A percentile compares a stretch with the other conserved stretches of the same genome.
These are phyloP conservation scores for Candida smagusa DNA, from an alignment of 1,139 yeast species.

Conservation along the genomic window DNA sequence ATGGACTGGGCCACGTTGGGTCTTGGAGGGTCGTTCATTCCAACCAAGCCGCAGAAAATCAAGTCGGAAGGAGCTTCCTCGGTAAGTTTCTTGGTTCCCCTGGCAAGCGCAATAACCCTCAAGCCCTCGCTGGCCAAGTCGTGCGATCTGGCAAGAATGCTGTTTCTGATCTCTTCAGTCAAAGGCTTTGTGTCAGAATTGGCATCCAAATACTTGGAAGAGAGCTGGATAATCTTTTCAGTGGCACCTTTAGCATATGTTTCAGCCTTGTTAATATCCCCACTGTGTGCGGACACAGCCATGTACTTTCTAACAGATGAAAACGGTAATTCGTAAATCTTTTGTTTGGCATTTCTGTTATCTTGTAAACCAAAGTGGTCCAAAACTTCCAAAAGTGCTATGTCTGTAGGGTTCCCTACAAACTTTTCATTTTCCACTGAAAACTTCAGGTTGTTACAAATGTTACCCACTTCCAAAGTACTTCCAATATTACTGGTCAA, in stretches of 20 bases:
- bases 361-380: slow-evolving; percentile 72
- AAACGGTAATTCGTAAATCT: slow-evolving; percentile 77
- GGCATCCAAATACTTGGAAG: slow-evolving; percentile 56
- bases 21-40: slow-evolving; percentile 97
- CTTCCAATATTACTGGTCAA: slow-evolving; percentile 51
- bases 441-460: slow-evolving; percentile 78
- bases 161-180: slow-evolving; percentile 44
- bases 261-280: slow-evolving; percentile 53
- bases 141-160: slow-evolving; percentile 55
- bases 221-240: slow-evolving; percentile 66
- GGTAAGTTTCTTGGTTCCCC: slow-evolving; percentile 32
- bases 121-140: slow-evolving; percentile 78
- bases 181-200: slow-evolving; percentile 55
- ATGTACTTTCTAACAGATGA: slow-evolving; percentile 81
- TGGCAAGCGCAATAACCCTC: slow-evolving; percentile 81
- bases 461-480: slow-evolving; percentile 64
- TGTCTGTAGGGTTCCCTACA: slow-evolving; percentile 92
- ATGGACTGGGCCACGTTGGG: slow-evolving; percentile 75
- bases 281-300: slow-evolving; percentile 72
- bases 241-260: slow-evolving; percentile 86
- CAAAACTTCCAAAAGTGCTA: slow-evolving; percentile 78
- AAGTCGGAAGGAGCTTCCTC: slow-evolving; percentile 51
- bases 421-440: slow-evolving; percentile 68
- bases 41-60: slow-evolving; percentile 78
- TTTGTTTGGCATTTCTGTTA: slow-evolving; percentile 53